Base-by-base conservation (phyloP, 257 asterid genomes). In the Nemophila menziesii region DNA sequence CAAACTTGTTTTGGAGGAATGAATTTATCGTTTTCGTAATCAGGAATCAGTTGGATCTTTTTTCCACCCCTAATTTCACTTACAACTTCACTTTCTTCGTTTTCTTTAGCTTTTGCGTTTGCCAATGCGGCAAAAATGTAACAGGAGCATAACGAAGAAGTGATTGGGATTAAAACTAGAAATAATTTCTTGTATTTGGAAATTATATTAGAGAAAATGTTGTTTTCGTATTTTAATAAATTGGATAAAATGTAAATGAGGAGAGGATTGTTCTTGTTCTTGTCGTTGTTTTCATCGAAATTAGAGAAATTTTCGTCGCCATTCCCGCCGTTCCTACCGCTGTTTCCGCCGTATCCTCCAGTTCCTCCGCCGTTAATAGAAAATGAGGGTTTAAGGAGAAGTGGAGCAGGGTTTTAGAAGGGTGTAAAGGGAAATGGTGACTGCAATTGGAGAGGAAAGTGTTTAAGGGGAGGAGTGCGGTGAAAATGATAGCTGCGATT, bases 51-150 rank as follows among this genome's bases (percentile, higher is more conserved):
- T 69, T 73, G 73, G 48, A 76, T 65, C 66, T 51, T 68, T 74
- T 66, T 89, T 36, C 94, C 98, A 11, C 93, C 94, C 64, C 57
- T 73, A 47, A 84, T 69, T 61, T 84, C 95, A 57, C 53, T 76
- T 16, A 80, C 69, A 13, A 45, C 20, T 20, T 26, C 65, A 2
- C 22, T 23, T 5, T 62, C 86, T 29, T 64, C 75, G 15, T 26
- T 52, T 8, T 50, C 68, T 22, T 47, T 61, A n/a, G 78, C 46
- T 43, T 62, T 56, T 0, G 97, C 97, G 41, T 73, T 64, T 19
- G 85, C 97, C 26, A 58, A 56, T 12, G 83, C 63, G 43, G 76
- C 67, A 9, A 73, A 52, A 39, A 48, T 47, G 40, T 55, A 54
- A 55, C 58, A 58, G 56, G 50, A 68, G 39, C 71, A 23, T 39